These are phyloP conservation scores for Lentinula lateritia DNA, from an alignment of 768 basidiomycete genomes.

Conservation along the genomic window DNA sequence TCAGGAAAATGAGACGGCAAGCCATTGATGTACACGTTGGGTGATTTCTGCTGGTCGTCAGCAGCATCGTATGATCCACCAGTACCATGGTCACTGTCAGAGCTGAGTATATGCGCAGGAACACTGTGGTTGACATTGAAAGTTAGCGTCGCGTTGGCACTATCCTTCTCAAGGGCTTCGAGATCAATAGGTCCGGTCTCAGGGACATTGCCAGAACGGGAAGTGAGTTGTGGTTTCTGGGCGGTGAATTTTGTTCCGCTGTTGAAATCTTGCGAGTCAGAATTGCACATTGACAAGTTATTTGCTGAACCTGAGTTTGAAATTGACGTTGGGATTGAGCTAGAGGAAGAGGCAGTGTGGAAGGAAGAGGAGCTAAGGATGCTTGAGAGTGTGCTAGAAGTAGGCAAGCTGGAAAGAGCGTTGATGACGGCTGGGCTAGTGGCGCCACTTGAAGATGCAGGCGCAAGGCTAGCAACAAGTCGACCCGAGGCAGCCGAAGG, in stretches of 20 bases:
- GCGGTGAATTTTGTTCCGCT: not conserved
- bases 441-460: not conserved
- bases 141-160: not conserved
- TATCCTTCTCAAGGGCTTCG: conserved; percentile 2
- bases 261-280: not conserved
- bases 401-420: not conserved
- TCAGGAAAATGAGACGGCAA: conserved; percentile 80
- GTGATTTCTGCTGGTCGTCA: conserved; percentile 35
- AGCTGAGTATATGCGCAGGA: conserved; percentile 4
- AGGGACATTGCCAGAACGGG: not conserved
- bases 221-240: not conserved
- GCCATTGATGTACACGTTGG: conserved; percentile 87
- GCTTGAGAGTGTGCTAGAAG: conserved; percentile 6
- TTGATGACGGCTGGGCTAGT: not conserved
- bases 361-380: not conserved
- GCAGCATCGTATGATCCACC: not conserved
- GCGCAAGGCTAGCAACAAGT: not conserved
- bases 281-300: not conserved
- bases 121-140: not conserved
- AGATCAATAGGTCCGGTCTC: conserved; percentile 5
- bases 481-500: not conserved
- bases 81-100: not conserved
- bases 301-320: not conserved
- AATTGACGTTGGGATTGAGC: conserved; percentile 1
- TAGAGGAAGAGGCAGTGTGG: not conserved